Conservation (phyloP, 192 early-diverging fungal species). For the Coemansia pectinata region DNA sequence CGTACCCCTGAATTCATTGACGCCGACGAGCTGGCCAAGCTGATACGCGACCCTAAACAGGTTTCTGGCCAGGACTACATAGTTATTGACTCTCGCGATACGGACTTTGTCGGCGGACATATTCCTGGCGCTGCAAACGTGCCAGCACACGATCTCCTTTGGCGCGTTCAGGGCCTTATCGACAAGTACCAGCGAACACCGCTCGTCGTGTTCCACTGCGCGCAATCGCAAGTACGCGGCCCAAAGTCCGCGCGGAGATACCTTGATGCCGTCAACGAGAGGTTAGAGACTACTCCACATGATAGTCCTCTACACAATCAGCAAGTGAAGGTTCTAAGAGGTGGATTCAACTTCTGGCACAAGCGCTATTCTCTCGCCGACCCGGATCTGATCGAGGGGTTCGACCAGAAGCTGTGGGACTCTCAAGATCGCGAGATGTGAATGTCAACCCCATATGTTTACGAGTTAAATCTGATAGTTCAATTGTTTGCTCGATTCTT, state of each 20-base stretch:
- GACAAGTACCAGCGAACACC: constrained; percentile 62
- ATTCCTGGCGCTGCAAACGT: constrained; percentile 78
- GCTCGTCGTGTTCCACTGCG: constrained; percentile 82
- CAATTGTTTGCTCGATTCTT: neutral
- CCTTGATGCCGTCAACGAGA: constrained; percentile 45
- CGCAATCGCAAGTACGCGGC: constrained; percentile 80
- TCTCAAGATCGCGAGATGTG: neutral
- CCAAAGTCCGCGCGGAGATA: constrained; percentile 73
- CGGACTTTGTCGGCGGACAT: constrained; percentile 67
- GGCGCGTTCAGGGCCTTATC: constrained; percentile 46
- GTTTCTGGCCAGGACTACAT: constrained; percentile 68
- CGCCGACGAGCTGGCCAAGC: constrained; percentile 51
- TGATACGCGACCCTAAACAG: constrained; percentile 62
- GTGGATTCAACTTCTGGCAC: constrained; percentile 71
- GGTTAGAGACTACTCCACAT: constrained; percentile 9
- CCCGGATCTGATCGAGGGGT: constrained; percentile 62
- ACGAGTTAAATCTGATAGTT: neutral
- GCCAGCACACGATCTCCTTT: constrained; percentile 64
- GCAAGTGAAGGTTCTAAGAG: constrained; percentile 61
- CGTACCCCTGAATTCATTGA: constrained; percentile 8
- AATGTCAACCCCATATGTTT: neutral
- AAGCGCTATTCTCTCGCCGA: constrained; percentile 55
- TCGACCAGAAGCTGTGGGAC: constrained; percentile 57
- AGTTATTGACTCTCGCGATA: constrained; percentile 73
- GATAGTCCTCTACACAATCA: constrained; percentile 26